Conservation (phyloP, 1,284 basidiomycete species). For the Cutaneotrichosporon sp. region DNA sequence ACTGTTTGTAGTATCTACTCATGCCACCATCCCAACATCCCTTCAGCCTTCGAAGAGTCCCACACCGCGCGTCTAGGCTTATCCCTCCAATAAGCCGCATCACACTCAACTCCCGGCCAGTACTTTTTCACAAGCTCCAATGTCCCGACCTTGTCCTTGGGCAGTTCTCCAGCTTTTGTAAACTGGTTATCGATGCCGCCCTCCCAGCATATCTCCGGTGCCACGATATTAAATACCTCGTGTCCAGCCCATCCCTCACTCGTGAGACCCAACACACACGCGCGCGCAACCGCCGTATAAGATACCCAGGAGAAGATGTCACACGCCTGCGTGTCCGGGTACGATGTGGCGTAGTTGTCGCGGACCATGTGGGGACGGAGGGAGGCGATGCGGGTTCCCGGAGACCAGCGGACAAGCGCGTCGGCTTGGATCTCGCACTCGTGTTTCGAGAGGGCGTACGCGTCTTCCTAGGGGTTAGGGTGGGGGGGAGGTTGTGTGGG, state of each 20-base stretch:
- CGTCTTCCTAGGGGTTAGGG: conserved; percentile 34
- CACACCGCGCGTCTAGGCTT: conserved; percentile 38
- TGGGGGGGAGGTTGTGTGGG: too few relatives aligned
- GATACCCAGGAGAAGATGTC: conserved; percentile 50
- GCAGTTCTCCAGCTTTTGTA: background rate
- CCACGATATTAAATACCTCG: conserved; percentile 52
- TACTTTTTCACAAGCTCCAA: conserved; percentile 27
- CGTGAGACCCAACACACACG: conserved; percentile 44
- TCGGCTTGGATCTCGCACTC: conserved; percentile 50
- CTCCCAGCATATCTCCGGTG: conserved; percentile 37
- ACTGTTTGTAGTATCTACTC: conserved; percentile 8
- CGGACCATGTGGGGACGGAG: conserved; percentile 49
- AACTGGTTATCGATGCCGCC: conserved; percentile 19
- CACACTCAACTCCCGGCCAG: conserved; percentile 26
- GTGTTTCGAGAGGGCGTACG: conserved; percentile 47
- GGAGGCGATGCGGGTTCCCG: conserved; percentile 42
- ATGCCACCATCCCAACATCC: conserved; percentile 51
- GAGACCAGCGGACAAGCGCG: conserved; percentile 33
- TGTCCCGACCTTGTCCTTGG: background rate
- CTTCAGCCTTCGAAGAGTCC: conserved; percentile 47
- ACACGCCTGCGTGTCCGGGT: conserved; percentile 13
- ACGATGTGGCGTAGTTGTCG: conserved; percentile 21
- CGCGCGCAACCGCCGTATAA: conserved; percentile 36
- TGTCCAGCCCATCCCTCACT: conserved; percentile 33
- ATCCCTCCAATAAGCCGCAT: conserved; percentile 29